phyloP scores from a whole-genome alignment of 2,329 filamentous ascomycete genomes.

The Sarocladium brachiariae region DNA sequence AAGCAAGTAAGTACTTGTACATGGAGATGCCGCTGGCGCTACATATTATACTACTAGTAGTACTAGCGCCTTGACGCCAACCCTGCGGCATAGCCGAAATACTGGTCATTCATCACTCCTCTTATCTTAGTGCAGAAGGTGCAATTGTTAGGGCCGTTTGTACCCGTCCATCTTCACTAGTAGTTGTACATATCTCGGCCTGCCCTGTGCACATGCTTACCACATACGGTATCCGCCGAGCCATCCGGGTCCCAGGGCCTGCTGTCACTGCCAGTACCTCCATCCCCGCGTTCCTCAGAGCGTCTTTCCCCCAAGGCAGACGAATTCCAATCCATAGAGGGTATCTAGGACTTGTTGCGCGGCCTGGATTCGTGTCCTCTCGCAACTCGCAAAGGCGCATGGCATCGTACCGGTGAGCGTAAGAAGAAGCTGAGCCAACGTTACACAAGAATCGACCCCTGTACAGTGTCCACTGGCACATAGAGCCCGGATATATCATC shows the following conservation, averaged over 20 bases:
- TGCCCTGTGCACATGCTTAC: background rate
- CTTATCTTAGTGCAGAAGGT: too few species aligned
- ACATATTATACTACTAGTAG: too few species aligned
- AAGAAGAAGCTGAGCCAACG: background rate
- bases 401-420: background rate
- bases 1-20: too few species aligned
- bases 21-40: too few species aligned
- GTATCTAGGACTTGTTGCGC: background rate
- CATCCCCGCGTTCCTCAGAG: background rate
- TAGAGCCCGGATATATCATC: background rate
- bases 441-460: background rate
- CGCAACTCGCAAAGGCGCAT: background rate
- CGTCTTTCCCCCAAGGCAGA: slow-evolving; percentile 2
- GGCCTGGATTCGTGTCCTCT: slow-evolving; percentile 5
- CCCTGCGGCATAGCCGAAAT: too few species aligned
- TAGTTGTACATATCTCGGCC: too few species aligned
- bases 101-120: too few species aligned
- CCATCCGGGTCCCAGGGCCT: slow-evolving; percentile 3
- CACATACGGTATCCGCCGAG: background rate
- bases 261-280: background rate
- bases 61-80: too few species aligned
- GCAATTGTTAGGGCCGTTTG: too few species aligned
- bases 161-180: too few species aligned
- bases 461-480: background rate
- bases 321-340: background rate